These are phyloP conservation scores for Tuctoria greenei DNA, from an alignment of 176 grass and related monocot species.

Conservation along the genomic window DNA sequence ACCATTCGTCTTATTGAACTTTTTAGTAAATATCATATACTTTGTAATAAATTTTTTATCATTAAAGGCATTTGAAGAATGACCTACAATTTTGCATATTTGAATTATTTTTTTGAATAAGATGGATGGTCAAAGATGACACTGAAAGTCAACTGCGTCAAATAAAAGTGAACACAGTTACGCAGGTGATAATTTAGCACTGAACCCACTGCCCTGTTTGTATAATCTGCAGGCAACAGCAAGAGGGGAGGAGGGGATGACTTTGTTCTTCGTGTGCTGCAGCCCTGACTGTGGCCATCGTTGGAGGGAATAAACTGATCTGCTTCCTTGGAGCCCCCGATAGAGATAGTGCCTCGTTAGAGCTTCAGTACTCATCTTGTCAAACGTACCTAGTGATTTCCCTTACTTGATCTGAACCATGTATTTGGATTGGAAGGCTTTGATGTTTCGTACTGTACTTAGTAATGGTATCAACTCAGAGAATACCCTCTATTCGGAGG, in stretches of 20 bases:
- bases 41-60: no score
- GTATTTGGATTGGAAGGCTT: not conserved
- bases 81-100: no score
- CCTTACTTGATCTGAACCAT: not conserved
- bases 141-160: no score
- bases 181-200: not conserved
- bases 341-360: not conserved
- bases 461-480: not conserved
- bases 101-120: no score
- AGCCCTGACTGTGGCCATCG: constrained; percentile 49
- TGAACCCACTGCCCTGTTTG: not conserved
- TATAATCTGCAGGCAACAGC: constrained; percentile 41
- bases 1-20: no score
- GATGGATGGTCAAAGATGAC: no score
- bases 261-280: constrained; percentile 64
- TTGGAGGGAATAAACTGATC: constrained; percentile 42
- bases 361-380: not conserved
- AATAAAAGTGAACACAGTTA: no score
- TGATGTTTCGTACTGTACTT: not conserved
- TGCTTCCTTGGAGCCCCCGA: not conserved
- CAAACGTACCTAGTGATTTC: not conserved
- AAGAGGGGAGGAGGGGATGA: constrained; percentile 67
- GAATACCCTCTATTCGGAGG: not conserved
- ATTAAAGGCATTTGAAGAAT: no score
- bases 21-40: no score